A percentile compares a stretch with the other conserved stretches of the same genome.
Conservation (phyloP, 352 stramenopile species). For the Pythium graminicola region DNA sequence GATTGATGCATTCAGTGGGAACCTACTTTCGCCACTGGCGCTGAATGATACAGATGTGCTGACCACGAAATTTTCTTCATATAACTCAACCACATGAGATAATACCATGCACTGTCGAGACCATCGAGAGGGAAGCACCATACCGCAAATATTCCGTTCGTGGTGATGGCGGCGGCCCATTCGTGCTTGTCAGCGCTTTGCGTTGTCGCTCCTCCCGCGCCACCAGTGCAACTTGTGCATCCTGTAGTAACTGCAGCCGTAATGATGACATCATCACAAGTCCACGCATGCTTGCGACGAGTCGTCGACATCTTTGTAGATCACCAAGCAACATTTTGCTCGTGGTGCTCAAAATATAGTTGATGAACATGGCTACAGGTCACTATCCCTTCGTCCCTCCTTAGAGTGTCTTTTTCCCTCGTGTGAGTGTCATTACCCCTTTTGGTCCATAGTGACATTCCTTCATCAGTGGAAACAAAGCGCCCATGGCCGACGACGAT, state of each 20-base stretch:
- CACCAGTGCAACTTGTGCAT: conserved; percentile 23
- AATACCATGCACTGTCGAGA: not conserved
- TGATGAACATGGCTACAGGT: conserved; percentile 20
- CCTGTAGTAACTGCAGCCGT: conserved; percentile 29
- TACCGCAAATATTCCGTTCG: conserved; percentile 31
- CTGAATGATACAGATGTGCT: conserved; percentile 22
- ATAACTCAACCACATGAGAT: not conserved
- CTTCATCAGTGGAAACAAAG: not conserved
- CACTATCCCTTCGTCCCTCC: not conserved
- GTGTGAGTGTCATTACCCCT: not conserved
- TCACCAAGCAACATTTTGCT: conserved; percentile 16
- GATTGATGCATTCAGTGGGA: not conserved
- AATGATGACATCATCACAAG: conserved; percentile 37
- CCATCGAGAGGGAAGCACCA: not conserved
- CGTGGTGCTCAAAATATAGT: conserved; percentile 15
- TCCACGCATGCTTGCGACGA: conserved; percentile 44
- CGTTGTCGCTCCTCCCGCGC: conserved; percentile 4
- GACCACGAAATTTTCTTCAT: conserved; percentile 6
- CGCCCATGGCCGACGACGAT: conserved; percentile 28
- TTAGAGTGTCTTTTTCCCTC: not conserved
- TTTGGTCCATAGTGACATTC: not conserved
- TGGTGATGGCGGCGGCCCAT: conserved; percentile 13
- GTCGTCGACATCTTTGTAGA: conserved; percentile 42
- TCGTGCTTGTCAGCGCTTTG: not conserved
- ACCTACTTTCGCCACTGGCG: conserved; percentile 22